phyloP scores from a whole-genome alignment of 345 rosid species.

The Salix arbutifolia region DNA sequence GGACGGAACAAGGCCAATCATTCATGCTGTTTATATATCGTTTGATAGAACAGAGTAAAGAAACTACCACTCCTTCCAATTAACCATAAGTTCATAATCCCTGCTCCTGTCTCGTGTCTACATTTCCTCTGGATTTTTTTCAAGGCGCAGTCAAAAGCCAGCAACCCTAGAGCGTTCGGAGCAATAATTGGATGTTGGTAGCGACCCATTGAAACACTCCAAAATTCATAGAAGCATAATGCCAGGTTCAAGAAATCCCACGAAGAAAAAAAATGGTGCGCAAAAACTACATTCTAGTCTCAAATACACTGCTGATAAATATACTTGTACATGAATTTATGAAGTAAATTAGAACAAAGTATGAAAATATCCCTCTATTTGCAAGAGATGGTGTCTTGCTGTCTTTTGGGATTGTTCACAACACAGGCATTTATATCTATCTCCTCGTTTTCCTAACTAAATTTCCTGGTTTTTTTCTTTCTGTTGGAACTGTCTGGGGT shows the following conservation, averaged over 20 bases:
- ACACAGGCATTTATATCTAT: neutral
- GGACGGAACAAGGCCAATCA: too few species aligned
- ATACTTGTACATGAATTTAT: neutral
- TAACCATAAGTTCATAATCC: too few species aligned
- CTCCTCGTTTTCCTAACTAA: conserved; percentile 14
- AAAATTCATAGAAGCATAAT: neutral
- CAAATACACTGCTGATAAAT: neutral
- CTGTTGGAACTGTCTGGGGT: conserved; percentile 50
- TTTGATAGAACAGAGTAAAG: too few species aligned
- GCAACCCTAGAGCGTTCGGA: too few species aligned
- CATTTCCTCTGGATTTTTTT: too few species aligned
- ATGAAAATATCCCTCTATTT: neutral
- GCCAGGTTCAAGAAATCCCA: neutral
- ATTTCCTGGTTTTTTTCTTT: conserved; percentile 56
- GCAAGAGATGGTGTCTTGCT: neutral
- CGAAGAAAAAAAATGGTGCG: neutral
- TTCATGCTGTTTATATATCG: too few species aligned
- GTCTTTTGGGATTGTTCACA: neutral
- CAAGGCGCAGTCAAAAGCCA: too few species aligned
- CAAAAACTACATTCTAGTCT: neutral
- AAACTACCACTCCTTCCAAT: too few species aligned
- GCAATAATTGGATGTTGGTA: too few species aligned
- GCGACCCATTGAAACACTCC: neutral
- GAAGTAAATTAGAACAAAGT: neutral
- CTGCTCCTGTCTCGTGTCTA: too few species aligned